These are phyloP conservation scores for Hanseniaspora uvarum DNA, from an alignment of 1,139 yeast genomes.

Conservation along the genomic window DNA sequence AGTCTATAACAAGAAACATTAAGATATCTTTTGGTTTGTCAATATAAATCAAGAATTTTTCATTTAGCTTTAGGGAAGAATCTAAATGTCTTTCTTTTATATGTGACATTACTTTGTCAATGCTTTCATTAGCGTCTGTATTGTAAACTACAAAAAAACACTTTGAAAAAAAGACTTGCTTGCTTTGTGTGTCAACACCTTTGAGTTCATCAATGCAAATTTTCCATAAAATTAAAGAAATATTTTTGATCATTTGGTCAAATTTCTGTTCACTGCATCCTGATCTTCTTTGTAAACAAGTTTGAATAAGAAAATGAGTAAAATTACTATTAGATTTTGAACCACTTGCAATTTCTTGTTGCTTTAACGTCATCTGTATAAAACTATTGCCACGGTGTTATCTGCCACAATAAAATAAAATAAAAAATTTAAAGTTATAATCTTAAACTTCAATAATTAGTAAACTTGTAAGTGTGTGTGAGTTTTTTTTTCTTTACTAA, in stretches of 20 bases:
- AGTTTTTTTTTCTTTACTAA: too few species aligned
- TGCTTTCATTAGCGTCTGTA: not conserved
- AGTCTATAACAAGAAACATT: not conserved
- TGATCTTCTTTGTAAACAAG: not conserved
- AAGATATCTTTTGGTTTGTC: not conserved
- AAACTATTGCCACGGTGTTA: too few species aligned
- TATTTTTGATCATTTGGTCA: not conserved
- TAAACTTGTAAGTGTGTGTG: too few species aligned
- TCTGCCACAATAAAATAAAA: too few species aligned
- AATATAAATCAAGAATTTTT: not conserved
- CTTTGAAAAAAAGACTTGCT: not conserved
- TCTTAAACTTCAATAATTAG: too few species aligned
- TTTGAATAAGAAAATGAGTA: not conserved
- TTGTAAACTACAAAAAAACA: not conserved
- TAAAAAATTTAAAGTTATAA: too few species aligned
- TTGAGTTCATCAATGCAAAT: not conserved
- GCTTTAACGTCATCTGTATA: not conserved
- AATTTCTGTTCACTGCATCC: not conserved
- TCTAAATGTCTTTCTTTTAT: not conserved
- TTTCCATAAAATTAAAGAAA: not conserved
- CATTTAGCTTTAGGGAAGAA: not conserved
- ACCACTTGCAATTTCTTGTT: not conserved
- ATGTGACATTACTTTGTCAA: not conserved
- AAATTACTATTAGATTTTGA: not conserved
- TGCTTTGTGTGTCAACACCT: not conserved